Conservation (phyloP, 257 asterid species). For the Solanum peruvianum region DNA sequence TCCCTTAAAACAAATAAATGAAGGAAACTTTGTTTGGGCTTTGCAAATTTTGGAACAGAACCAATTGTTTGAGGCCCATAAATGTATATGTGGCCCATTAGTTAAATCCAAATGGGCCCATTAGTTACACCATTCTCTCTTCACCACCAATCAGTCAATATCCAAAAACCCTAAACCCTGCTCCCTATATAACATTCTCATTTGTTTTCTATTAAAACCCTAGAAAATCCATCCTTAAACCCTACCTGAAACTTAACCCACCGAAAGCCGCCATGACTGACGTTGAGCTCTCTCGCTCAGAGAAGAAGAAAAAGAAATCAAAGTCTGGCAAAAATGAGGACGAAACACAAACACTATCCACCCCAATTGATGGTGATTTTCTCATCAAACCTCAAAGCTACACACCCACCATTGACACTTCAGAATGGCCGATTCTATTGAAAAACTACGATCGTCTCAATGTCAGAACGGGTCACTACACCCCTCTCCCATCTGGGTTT, state of each 20-base stretch:
- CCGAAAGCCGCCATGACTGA: constrained; percentile 51
- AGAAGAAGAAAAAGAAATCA: constrained; percentile 62
- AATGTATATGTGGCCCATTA: not conserved
- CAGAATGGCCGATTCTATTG: constrained; percentile 86
- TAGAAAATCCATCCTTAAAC: constrained; percentile 12
- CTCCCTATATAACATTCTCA: not conserved
- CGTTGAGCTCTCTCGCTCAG: constrained; percentile 46
- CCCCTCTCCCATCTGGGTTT: constrained; percentile 79
- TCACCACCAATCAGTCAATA: not conserved
- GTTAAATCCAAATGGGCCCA: too few species aligned
- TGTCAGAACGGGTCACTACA: constrained; percentile 89
- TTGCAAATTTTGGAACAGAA: not conserved
- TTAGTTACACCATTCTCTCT: not conserved
- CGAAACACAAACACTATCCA: constrained; percentile 7
- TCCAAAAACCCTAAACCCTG: not conserved
- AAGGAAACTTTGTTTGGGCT: not conserved
- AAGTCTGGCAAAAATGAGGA: constrained; percentile 11
- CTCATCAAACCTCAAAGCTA: constrained; percentile 72
- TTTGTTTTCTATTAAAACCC: constrained; percentile 17
- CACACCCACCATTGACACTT: constrained; percentile 74
- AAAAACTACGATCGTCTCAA: constrained; percentile 69
- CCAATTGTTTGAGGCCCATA: not conserved
- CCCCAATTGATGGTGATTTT: constrained; percentile 22
- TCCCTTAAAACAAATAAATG: not conserved
- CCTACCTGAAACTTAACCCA: not conserved